Percentiles rank a stretch among this genome's conserved stretches.
phyloP scores from a whole-genome alignment of 495 filamentous ascomycete species.

The Aspergillus sparsus region DNA sequence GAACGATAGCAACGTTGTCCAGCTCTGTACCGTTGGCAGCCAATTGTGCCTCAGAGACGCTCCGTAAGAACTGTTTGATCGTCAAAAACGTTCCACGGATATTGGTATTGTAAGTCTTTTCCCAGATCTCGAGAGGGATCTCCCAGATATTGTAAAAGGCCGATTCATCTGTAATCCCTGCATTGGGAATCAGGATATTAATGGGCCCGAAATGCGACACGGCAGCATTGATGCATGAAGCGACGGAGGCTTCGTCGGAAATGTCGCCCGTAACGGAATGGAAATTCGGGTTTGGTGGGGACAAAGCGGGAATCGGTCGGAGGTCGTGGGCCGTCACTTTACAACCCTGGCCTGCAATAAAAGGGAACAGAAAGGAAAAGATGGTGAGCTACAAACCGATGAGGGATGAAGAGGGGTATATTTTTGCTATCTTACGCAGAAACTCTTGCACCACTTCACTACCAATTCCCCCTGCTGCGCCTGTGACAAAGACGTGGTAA shows the following conservation, averaged over 20 bases:
- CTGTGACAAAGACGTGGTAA: conserved; percentile 59
- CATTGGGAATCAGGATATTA: conserved; percentile 56
- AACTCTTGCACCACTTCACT: conserved; percentile 53
- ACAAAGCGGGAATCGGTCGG: conserved; percentile 21
- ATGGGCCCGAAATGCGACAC: conserved; percentile 51
- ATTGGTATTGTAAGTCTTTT: conserved; percentile 52
- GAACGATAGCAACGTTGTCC: conserved; percentile 53
- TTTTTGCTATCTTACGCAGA: conserved; percentile 41
- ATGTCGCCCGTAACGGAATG: conserved; percentile 48
- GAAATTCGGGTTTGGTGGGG: conserved; percentile 31
- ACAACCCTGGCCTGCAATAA: conserved; percentile 48
- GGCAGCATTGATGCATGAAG: conserved; percentile 43
- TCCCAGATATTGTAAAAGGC: conserved; percentile 54
- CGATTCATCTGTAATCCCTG: conserved; percentile 50
- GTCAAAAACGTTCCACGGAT: conserved; percentile 56
- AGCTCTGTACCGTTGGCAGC: conserved; percentile 36
- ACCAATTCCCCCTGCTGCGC: conserved; percentile 56
- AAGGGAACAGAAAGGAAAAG: background rate
- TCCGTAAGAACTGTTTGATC: conserved; percentile 57
- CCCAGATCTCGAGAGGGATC: conserved; percentile 53
- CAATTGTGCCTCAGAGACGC: conserved; percentile 39
- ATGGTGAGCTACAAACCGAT: background rate
- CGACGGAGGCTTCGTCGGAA: conserved; percentile 48
- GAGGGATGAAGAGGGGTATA: background rate
- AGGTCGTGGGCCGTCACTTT: conserved; percentile 56